A percentile compares a stretch with the other conserved stretches of the same genome.
Conservation (phyloP, 176 grass and related monocot species). For the Pontederia paniculata region DNA sequence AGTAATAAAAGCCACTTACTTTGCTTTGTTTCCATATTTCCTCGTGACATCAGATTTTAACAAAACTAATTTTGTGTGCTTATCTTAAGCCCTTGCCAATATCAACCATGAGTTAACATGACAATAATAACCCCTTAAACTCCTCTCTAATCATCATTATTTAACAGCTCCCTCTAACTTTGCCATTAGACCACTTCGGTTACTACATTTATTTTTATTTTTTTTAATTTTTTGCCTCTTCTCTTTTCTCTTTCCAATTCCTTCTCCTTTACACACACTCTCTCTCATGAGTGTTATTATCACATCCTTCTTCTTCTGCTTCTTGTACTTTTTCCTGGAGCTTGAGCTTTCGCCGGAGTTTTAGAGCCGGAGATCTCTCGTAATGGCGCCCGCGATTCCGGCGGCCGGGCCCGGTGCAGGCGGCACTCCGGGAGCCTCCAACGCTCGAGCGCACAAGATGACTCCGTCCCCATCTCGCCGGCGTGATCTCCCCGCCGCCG, state of each 20-base stretch:
- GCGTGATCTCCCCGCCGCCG: constrained; percentile 31
- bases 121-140: too few species aligned
- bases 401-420: neutral
- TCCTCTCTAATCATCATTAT: too few species aligned
- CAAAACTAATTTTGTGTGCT: too few species aligned
- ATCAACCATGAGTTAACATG: too few species aligned
- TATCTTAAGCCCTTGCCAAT: too few species aligned
- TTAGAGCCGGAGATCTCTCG: neutral
- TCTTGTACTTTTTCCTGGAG: neutral
- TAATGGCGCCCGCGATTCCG: neutral
- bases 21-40: too few species aligned
- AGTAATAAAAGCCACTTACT: too few species aligned
- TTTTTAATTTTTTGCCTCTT: constrained; percentile 21
- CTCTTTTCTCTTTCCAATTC: constrained; percentile 35
- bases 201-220: constrained; percentile 14
- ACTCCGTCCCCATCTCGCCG: constrained; percentile 5
- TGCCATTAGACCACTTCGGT: neutral
- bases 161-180: too few species aligned
- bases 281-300: constrained; percentile 15
- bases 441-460: constrained; percentile 3
- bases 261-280: neutral
- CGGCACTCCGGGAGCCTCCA: neutral
- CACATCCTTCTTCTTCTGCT: neutral
- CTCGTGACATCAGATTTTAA: too few species aligned
- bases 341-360: neutral